Evolutionary conservation across 2,329 filamentous ascomycete genomes (phyloP).

Genomic region (Keithomyces neogunnii): DNA sequence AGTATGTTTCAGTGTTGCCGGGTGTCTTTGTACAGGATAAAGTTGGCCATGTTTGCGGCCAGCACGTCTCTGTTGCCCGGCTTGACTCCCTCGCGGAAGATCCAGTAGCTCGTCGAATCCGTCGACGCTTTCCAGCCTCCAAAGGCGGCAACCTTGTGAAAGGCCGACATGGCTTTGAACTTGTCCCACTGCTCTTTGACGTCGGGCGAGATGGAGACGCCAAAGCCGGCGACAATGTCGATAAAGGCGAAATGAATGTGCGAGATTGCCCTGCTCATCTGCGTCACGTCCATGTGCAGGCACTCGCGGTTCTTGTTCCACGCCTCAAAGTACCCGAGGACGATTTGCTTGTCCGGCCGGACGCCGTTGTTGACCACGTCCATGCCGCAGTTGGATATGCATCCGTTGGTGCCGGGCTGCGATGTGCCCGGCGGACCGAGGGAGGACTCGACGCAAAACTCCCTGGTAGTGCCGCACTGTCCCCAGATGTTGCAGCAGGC

Average conservation of each 20-base stretch:
- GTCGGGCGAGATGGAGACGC: conserved; percentile 6
- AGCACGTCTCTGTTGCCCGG: conserved; percentile 23
- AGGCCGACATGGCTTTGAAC: conserved; percentile 10
- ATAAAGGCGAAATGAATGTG: conserved; percentile 30
- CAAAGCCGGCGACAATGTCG: conserved; percentile 14
- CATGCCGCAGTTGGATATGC: conserved; percentile 21
- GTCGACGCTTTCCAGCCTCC: conserved; percentile 20
- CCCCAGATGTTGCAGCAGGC: conserved; percentile 29
- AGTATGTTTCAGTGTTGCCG: too few species aligned
- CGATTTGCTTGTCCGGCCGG: background rate
- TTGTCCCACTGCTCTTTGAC: conserved; percentile 12
- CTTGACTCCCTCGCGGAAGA: conserved; percentile 13
- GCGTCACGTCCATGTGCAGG: background rate
- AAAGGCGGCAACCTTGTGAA: conserved; percentile 19
- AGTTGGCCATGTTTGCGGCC: conserved; percentile 22
- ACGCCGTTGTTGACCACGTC: conserved; percentile 12
- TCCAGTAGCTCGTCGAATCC: conserved; percentile 5
- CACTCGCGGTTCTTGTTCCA: background rate
- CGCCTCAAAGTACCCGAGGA: conserved; percentile 15
- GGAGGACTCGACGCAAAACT: conserved; percentile 26
- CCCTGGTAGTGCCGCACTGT: conserved; percentile 29
- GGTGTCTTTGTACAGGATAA: conserved; percentile 17
- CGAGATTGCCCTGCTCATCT: conserved; percentile 14
- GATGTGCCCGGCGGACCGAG: conserved; percentile 29
- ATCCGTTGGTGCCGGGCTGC: conserved; percentile 16